These are phyloP conservation scores for Zymoseptoria crescenta DNA, from an alignment of 2,329 filamentous ascomycete genomes.

Conservation along the genomic window DNA sequence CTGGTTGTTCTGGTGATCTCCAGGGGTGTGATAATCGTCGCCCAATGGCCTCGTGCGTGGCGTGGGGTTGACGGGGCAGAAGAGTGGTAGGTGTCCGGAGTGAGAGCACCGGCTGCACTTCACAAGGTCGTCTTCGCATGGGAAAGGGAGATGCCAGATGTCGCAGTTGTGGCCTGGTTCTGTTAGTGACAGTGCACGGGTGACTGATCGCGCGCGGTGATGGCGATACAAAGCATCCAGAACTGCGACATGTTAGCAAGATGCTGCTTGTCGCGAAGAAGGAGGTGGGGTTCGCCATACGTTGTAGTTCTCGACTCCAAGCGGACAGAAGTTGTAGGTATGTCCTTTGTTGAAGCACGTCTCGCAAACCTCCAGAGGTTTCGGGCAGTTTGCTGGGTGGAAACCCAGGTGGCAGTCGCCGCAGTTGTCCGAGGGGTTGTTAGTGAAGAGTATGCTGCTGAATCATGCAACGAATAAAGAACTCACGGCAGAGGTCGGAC, in stretches of 20 bases:
- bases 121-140: conserved; percentile 8
- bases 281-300: no score
- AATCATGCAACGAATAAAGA: not conserved
- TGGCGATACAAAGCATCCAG: not conserved
- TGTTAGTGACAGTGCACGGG: not conserved
- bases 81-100: conserved; percentile 17
- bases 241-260: not conserved
- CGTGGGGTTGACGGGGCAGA: conserved; percentile 16
- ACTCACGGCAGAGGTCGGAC: conserved; percentile 19
- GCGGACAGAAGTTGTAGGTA: conserved; percentile 17
- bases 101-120: conserved; percentile 14
- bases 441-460: not conserved
- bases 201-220: not conserved
- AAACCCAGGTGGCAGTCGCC: conserved; percentile 19
- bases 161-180: conserved; percentile 18
- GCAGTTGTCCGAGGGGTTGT: conserved; percentile 8
- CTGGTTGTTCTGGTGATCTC: not conserved
- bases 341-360: conserved; percentile 14
- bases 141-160: conserved; percentile 19
- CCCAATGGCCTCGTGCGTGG: not conserved
- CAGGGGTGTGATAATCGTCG: not conserved
- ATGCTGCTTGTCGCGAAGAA: conserved; percentile 7
- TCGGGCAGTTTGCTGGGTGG: conserved; percentile 11
- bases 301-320: conserved; percentile 2
- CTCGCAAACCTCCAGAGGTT: conserved; percentile 10